Conservation (phyloP, 176 grass and related monocot genomes). For the Oryza brachyantha region DNA sequence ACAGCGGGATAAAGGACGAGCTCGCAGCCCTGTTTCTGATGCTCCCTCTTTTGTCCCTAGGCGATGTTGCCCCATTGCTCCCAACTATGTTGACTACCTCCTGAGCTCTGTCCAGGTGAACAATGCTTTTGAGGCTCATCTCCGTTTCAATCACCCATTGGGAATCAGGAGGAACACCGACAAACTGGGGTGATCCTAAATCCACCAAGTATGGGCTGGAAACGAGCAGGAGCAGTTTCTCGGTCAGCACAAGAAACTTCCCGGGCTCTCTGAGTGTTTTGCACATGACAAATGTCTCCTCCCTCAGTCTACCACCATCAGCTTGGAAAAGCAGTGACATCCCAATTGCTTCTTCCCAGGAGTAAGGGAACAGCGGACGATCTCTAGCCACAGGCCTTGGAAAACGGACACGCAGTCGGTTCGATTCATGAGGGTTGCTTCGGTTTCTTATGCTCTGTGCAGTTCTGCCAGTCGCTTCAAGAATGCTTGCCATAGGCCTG, state of each 20-base stretch:
- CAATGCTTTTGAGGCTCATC: constrained; percentile 73
- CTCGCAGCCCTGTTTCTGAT: constrained; percentile 51
- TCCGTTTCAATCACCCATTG: constrained; percentile 73
- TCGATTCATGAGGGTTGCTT: constrained; percentile 77
- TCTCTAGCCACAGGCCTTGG: constrained; percentile 60
- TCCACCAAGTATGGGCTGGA: constrained; percentile 59
- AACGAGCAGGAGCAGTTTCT: constrained; percentile 63
- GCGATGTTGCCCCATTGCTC: constrained; percentile 70
- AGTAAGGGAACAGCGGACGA: constrained; percentile 65
- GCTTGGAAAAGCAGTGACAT: constrained; percentile 66
- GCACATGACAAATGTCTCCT: constrained; percentile 84
- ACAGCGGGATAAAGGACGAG: constrained; percentile 61
- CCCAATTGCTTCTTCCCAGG: constrained; percentile 90
- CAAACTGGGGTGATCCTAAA: constrained; percentile 57
- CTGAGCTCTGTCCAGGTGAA: constrained; percentile 79
- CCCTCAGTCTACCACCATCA: constrained; percentile 66
- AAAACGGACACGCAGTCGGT: constrained; percentile 58
- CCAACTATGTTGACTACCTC: constrained; percentile 88
- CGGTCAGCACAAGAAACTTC: constrained; percentile 64
- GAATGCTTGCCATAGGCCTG: constrained; percentile 84
- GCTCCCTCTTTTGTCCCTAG: constrained; percentile 53
- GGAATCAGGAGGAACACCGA: constrained; percentile 70
- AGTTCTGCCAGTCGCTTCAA: constrained; percentile 94
- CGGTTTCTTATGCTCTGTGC: constrained; percentile 94
- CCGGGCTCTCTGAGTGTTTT: constrained; percentile 60